Base-by-base conservation (phyloP, 2,329 filamentous ascomycete genomes). In the Setomelanomma holmii region DNA sequence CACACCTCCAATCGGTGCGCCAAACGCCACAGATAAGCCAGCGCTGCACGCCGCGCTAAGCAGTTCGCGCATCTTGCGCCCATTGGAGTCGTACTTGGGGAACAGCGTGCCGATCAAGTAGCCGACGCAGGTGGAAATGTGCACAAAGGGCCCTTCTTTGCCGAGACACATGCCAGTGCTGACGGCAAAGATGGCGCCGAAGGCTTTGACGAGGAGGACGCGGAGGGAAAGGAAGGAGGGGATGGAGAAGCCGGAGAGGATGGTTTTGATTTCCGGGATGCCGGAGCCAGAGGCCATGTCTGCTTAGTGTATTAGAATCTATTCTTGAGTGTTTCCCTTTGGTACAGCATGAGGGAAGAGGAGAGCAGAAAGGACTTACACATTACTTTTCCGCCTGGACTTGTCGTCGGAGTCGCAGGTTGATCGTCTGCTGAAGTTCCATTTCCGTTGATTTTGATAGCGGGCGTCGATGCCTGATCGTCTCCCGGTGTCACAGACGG, bases 231-330 rank as follows among this genome's bases (percentile, higher is more conserved):
- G 76, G 54, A 85, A 84, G 40, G 81, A 76, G 1, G 82, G 83
- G 39, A 86, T 85, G 12, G 82, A 80, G 65, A 86, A 86, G n/a
- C 84, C 83, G 3, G 81, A 83, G 2, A 86, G 69, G 34, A 86
- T 82, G 1, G 82, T 85, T 67, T 86, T 86, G 73, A 86, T 85
- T 67, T 86, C 84, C 0, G 84, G 84, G 27, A 86, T 86, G 0
- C 84, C 84, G 52, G 77, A 80, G 5, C 84, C 84, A 27, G 82
- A 80, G 3, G 82, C 82, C 80, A 85, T 82, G 61, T 84, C 27
- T 30, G 5, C 14, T 30, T n/a, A n/a, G n/a, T n/a, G n/a, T n/a
- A n/a, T n/a, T n/a, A n/a, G n/a, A n/a, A n/a, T n/a, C n/a, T n/a
- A n/a, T n/a, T n/a, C n/a, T n/a, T n/a, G n/a, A n/a, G n/a, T n/a